Percentiles rank a stretch among this genome's conserved stretches.
These are phyloP conservation scores for Desmodesmus armatus DNA, from an alignment of 139 green algal species.

Conservation along the genomic window DNA sequence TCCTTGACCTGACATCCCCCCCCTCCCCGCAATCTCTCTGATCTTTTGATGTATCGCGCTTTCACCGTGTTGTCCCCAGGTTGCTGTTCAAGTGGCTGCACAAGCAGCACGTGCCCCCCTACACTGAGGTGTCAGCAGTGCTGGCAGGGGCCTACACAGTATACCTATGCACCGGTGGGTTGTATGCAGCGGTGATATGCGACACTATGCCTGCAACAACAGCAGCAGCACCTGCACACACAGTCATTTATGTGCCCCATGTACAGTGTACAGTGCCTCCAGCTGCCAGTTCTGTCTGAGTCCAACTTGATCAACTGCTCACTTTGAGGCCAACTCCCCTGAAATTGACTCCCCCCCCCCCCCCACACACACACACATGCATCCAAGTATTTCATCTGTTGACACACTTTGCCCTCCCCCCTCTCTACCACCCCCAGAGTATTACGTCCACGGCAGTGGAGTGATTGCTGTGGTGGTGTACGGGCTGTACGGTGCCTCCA, in stretches of 20 bases:
- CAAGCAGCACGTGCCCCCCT: constrained; percentile 53
- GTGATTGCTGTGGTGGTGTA: constrained; percentile 90
- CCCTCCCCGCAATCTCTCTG: no score
- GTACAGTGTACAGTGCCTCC: constrained; percentile 86
- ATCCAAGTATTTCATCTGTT: not conserved
- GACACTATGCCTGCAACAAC: no score
- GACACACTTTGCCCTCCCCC: not conserved
- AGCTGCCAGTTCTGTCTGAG: constrained; percentile 76
- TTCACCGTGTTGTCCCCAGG: not conserved
- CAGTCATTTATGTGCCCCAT: no score
- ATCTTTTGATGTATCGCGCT: no score
- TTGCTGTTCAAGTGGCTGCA: constrained; percentile 63
- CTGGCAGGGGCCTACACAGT: constrained; percentile 81
- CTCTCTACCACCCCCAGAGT: constrained; percentile 18
- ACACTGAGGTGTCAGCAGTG: constrained; percentile 76
- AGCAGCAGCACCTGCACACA: no score
- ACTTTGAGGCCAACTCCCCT: no score
- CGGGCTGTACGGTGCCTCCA: constrained; percentile 82
- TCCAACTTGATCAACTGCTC: no score
- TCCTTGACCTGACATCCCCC: no score
- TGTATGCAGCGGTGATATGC: no score
- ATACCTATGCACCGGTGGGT: constrained; percentile 56
- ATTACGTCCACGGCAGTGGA: constrained; percentile 47
- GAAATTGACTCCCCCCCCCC: no score
- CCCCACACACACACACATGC: not conserved